Evolutionary conservation across 2,329 filamentous ascomycete species (phyloP).

Genomic region (Botrytis fragariae): DNA sequence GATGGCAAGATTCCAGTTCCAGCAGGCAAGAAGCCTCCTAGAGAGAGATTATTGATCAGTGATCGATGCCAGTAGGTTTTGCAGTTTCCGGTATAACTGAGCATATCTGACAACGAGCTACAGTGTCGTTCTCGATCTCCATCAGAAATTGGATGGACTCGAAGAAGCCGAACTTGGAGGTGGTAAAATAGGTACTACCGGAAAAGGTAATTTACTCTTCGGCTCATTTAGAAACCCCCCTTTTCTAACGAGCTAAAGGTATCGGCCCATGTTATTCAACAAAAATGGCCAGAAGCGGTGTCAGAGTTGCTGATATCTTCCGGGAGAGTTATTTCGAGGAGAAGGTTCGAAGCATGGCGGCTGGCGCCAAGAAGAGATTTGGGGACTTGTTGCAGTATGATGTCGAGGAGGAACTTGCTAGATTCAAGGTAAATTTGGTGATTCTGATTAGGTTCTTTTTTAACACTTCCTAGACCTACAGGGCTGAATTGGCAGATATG

Average conservation of each 20-base stretch:
- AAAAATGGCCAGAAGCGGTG: conserved; percentile 63
- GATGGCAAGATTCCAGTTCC: conserved; percentile 53
- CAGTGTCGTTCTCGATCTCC: conserved; percentile 64
- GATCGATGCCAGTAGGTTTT: conserved; percentile 40
- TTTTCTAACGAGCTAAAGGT: conserved; percentile 33
- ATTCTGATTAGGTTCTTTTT: conserved; percentile 27
- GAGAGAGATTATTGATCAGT: conserved; percentile 60
- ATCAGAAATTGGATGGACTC: conserved; percentile 66
- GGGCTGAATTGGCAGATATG: conserved; percentile 55
- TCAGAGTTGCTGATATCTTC: conserved; percentile 67
- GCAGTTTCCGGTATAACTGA: background rate
- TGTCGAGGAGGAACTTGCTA: conserved; percentile 64
- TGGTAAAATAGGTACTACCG: conserved; percentile 46
- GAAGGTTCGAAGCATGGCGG: conserved; percentile 60
- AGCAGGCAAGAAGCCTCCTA: conserved; percentile 38
- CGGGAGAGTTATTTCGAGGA: conserved; percentile 62
- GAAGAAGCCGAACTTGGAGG: conserved; percentile 55
- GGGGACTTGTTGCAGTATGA: conserved; percentile 65
- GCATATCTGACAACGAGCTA: conserved; percentile 42
- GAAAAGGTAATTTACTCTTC: conserved; percentile 29
- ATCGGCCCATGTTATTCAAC: conserved; percentile 58
- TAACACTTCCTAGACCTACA: conserved; percentile 42
- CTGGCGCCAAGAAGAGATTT: conserved; percentile 65
- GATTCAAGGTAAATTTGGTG: conserved; percentile 46
- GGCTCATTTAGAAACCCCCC: conserved; percentile 23